Percentiles rank a stretch among this genome's conserved stretches.
Conservation (phyloP, 495 filamentous ascomycete species). For the Podospora appendiculata region DNA sequence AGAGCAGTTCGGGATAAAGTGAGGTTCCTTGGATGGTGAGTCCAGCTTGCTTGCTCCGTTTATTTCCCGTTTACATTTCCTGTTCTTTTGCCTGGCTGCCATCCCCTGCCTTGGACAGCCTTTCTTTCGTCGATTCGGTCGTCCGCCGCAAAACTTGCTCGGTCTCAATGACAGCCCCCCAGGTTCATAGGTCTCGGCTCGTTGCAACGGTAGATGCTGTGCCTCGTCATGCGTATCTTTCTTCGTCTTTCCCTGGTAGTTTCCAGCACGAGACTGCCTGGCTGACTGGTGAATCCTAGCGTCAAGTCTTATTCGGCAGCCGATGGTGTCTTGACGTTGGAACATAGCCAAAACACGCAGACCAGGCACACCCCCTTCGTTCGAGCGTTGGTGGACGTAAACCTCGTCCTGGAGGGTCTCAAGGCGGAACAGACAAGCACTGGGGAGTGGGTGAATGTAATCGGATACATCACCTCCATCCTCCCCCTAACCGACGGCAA, state of each 20-base stretch:
- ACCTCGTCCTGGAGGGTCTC: conserved; percentile 57
- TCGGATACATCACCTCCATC: conserved; percentile 62
- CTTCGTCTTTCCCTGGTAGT: too few species aligned
- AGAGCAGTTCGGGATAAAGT: conserved; percentile 62
- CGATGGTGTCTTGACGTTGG: conserved; percentile 54
- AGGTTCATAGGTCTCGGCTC: too few species aligned
- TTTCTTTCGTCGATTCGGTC: too few species aligned
- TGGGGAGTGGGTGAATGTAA: conserved; percentile 87
- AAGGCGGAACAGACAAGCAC: conserved; percentile 56
- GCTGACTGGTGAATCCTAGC: conserved; percentile 35
- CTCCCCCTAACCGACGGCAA: conserved; percentile 9
- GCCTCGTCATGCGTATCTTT: too few species aligned
- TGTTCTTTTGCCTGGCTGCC: not conserved
- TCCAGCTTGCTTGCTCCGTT: not conserved
- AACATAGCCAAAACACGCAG: conserved; percentile 48
- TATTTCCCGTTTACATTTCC: conserved; percentile 7
- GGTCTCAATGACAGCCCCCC: too few species aligned
- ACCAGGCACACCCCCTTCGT: conserved; percentile 26
- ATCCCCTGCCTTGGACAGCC: not conserved
- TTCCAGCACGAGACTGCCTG: too few species aligned
- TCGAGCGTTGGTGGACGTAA: conserved; percentile 58
- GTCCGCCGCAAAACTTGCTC: too few species aligned
- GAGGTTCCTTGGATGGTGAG: conserved; percentile 88
- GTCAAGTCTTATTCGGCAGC: conserved; percentile 58
- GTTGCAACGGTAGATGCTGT: too few species aligned